These are phyloP conservation scores for Lecanicillium sp. DNA, from an alignment of 2,329 filamentous ascomycete species.

Conservation along the genomic window DNA sequence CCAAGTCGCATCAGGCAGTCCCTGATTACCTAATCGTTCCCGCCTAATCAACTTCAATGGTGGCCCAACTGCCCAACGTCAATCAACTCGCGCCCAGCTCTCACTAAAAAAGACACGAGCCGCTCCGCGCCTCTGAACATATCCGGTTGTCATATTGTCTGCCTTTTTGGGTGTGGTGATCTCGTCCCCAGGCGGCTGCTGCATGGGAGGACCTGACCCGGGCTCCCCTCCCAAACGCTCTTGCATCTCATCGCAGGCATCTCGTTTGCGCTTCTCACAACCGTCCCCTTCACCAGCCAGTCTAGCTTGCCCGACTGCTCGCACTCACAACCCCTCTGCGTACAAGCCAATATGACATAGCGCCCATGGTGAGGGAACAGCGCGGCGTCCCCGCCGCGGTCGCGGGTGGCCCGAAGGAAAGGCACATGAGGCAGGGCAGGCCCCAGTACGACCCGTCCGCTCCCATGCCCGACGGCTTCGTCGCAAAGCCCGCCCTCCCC, in stretches of 20 bases:
- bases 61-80: constrained; percentile 13
- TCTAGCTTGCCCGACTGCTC: background rate
- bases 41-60: constrained; percentile 10
- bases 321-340: background rate
- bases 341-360: constrained; percentile 13
- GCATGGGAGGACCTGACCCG: constrained; percentile 4
- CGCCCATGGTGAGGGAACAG: constrained; percentile 32
- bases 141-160: background rate
- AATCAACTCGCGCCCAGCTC: constrained; percentile 7
- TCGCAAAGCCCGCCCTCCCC: constrained; percentile 33
- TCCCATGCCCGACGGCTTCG: constrained; percentile 29
- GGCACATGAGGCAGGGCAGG: constrained; percentile 28
- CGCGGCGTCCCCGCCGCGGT: constrained; percentile 26
- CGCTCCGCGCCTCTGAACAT: constrained; percentile 3
- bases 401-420: constrained; percentile 29
- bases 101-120: background rate
- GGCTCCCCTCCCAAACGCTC: background rate
- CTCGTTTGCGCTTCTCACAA: no score
- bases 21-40: constrained; percentile 12
- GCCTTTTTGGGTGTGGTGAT: constrained; percentile 9
- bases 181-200: constrained; percentile 4
- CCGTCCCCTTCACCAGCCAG: no score
- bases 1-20: background rate
- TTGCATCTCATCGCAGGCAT: no score
- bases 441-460: constrained; percentile 28